Evolutionary conservation across 2,329 filamentous ascomycete genomes (phyloP).

Genomic region (Pleurostoma richardsiae): DNA sequence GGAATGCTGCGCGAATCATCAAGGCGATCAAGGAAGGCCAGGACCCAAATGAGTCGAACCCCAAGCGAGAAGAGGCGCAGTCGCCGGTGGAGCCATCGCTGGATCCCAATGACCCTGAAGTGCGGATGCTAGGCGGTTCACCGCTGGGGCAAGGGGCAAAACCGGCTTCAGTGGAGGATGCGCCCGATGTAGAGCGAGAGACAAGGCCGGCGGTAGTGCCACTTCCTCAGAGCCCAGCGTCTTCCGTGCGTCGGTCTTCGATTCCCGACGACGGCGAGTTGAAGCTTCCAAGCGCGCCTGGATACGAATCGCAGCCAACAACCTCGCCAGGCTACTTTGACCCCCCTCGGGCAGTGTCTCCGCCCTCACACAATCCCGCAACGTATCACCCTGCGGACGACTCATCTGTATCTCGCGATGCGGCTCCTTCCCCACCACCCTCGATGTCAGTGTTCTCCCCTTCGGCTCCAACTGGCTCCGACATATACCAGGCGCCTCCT

Average conservation of each 20-base stretch:
- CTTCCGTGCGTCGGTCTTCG: slow-evolving; percentile 20
- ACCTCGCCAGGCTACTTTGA: slow-evolving; percentile 8
- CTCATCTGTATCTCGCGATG: slow-evolving; percentile 14
- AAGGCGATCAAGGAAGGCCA: slow-evolving; percentile 87
- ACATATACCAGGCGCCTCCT: slow-evolving; percentile 11
- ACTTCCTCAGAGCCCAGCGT: slow-evolving; percentile 29
- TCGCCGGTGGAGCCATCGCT: slow-evolving; percentile 37
- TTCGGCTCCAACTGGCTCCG: slow-evolving; percentile 15
- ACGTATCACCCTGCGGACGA: slow-evolving; percentile 15
- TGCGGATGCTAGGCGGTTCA: slow-evolving; percentile 43
- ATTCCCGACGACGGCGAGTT: slow-evolving; percentile 14
- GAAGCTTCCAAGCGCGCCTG: slow-evolving; percentile 19
- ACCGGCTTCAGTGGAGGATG: slow-evolving; percentile 48
- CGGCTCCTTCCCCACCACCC: slow-evolving; percentile 19
- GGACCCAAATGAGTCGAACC: slow-evolving; percentile 90
- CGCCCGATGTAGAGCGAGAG: slow-evolving; percentile 28
- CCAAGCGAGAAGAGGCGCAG: slow-evolving; percentile 52
- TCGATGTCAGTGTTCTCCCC: slow-evolving; percentile 22
- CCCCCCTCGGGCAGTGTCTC: slow-evolving; percentile 12
- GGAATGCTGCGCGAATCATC: slow-evolving; percentile 84
- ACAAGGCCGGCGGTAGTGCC: slow-evolving; percentile 20
- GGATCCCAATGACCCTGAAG: slow-evolving; percentile 62
- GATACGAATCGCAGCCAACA: slow-evolving; percentile 9
- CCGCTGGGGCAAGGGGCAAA: slow-evolving; percentile 17
- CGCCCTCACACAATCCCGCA: slow-evolving; percentile 19